Base-by-base conservation (phyloP, 192 early-diverging fungal species). In the Jimgerdemannia flammicorona region DNA sequence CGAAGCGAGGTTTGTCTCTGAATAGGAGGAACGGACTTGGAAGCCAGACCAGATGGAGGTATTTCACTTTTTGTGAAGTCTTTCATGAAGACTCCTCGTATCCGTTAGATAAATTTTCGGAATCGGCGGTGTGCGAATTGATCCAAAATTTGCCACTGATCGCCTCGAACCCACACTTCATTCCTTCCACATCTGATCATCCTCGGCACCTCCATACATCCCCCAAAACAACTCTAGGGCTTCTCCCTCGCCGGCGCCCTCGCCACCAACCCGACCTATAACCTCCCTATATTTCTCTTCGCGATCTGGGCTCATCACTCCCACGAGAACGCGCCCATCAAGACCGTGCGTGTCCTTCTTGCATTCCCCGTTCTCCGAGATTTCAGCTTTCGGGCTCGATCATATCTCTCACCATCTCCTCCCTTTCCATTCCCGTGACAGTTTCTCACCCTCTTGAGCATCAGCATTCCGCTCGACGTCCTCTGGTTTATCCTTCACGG, bases 211-310 rank as follows among this genome's bases (percentile, higher is more conserved):
- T 10, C 49, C 29, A 29, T 59, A 0, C 49, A 59, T 59, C 14
- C 14, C 49, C 6, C 6, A 59, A 59, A 59, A 59, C 0, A 40
- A 40, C 6, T n/a, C 43, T 79, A 88, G 86, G 80, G 77, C 9
- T 70, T 88, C 39, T 77, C 83, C 44, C 79, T 88, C 17, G 72
- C 85, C 72, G 86, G 81, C 9, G 80, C 83, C 43, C 73, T 88
- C 77, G 73, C 84, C 4, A 74, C 73, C 19, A 80, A 82, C 44
- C 86, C 86, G 3, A 79, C 69, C 43, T 88, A 88, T 75, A 88
- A 88, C 54, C 79, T 84, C 4, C 84, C 86, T 14, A 74, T 88
- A 42, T 84, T 86, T 63, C 81, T 88, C 66, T 88, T 86, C 74
- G 86, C 84, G 4, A 80, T 86, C 65, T 88, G 85, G 72, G 82